A percentile compares a stretch with the other conserved stretches of the same genome.
phyloP scores from a whole-genome alignment of 164 flowering plant species.

The Chimonanthus praecox region DNA sequence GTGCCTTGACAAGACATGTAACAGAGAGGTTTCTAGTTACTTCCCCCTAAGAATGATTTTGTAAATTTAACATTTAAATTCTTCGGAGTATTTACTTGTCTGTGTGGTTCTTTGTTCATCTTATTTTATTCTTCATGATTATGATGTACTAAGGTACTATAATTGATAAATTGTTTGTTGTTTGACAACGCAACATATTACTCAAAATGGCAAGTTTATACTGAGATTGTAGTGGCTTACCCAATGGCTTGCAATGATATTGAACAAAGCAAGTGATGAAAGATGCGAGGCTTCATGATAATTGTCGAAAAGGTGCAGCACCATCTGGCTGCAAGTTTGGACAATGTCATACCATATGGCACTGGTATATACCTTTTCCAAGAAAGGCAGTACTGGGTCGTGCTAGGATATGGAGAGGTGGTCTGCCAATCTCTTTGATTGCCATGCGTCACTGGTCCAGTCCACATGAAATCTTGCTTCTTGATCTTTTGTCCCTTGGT shows the following conservation, averaged over 20 bases:
- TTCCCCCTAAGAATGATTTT: neutral
- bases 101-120: neutral
- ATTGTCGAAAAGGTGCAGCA: neutral
- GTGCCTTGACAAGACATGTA: constrained; percentile 25
- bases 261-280: neutral
- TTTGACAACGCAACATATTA: neutral
- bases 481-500: no score
- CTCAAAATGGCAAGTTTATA: neutral
- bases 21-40: constrained; percentile 34
- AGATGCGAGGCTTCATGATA: neutral
- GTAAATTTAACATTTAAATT: neutral
- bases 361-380: no score
- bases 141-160: neutral
- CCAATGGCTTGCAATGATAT: neutral
- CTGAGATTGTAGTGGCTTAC: neutral
- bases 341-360: neutral
- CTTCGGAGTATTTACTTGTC: neutral
- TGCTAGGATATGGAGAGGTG: neutral
- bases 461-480: no score
- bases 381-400: neutral
- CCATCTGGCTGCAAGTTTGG: neutral
- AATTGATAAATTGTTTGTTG: neutral
- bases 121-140: neutral
- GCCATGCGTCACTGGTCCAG: no score
- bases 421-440: no score